Evolutionary conservation across 1,139 yeast species (phyloP).

Genomic region (Saccharomyces pastorianus): DNA sequence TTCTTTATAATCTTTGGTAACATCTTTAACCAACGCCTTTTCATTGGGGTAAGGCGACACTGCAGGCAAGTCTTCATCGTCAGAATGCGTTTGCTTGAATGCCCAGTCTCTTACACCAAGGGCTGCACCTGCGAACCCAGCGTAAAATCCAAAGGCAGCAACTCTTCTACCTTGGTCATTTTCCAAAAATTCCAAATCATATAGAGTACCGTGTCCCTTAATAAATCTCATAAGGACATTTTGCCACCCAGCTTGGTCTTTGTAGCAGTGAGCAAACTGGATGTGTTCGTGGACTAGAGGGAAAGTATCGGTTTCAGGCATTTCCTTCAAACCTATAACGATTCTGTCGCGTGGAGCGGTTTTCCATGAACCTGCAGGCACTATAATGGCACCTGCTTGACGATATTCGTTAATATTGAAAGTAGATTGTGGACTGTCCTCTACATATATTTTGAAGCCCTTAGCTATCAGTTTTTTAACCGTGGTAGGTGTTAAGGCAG

Average conservation of each 20-base stretch:
- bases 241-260: conserved; percentile 95
- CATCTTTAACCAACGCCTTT: conserved; percentile 59
- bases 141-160: conserved; percentile 97
- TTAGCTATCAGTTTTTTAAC: conserved; percentile 77
- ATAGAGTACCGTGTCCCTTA: conserved; percentile 79
- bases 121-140: conserved; percentile 99
- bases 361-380: conserved; percentile 90
- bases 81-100: conserved; percentile 66
- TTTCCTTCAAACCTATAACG: conserved; percentile 87
- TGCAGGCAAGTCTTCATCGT: conserved; percentile 62
- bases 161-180: conserved; percentile 95
- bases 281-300: conserved; percentile 93
- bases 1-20: conserved; percentile 48
- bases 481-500: conserved; percentile 89
- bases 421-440: conserved; percentile 76
- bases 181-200: conserved; percentile 89
- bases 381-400: conserved; percentile 74
- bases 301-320: conserved; percentile 83
- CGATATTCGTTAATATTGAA: conserved; percentile 70
- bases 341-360: conserved; percentile 83
- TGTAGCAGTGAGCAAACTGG: conserved; percentile 97
- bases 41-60: conserved; percentile 81
- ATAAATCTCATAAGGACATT: conserved; percentile 84
- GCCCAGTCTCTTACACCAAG: conserved; percentile 92
- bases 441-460: conserved; percentile 83